phyloP scores from a whole-genome alignment of 441 rosid species.

The Mallotus repandus region DNA sequence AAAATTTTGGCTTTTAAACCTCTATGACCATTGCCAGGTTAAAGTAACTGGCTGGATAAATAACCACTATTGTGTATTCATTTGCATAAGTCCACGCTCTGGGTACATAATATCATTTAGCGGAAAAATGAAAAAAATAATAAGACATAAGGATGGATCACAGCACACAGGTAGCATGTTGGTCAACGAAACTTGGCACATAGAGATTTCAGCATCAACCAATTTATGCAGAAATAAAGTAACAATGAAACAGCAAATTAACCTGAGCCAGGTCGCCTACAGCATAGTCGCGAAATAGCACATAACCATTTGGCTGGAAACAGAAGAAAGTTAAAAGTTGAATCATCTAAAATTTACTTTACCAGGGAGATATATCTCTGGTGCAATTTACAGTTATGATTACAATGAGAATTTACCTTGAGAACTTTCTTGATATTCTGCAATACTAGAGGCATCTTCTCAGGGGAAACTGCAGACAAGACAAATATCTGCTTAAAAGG shows the following conservation, averaged over 20 bases:
- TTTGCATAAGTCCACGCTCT: neutral
- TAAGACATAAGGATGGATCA: neutral
- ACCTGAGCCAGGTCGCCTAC: constrained; percentile 97
- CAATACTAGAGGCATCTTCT: constrained; percentile 81
- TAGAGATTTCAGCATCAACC: neutral
- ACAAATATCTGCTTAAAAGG: constrained; percentile 85
- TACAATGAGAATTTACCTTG: constrained; percentile 46
- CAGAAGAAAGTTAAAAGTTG: constrained; percentile 17
- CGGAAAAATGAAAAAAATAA: neutral
- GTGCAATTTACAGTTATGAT: constrained; percentile 14
- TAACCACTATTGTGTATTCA: neutral
- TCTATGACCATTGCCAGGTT: neutral
- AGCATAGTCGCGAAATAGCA: constrained; percentile 89
- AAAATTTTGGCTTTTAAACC: neutral
- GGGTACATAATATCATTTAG: neutral
- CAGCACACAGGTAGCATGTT: neutral
- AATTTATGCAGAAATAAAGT: constrained; percentile 8
- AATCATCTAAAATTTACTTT: constrained; percentile 10
- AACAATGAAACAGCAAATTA: constrained; percentile 21
- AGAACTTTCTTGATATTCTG: constrained; percentile 71
- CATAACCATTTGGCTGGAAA: constrained; percentile 72
- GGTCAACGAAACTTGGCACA: neutral
- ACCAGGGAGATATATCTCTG: neutral
- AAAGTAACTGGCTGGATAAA: neutral
- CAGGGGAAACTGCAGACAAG: constrained; percentile 95